Evolutionary conservation across 306 rosid genomes (phyloP).

Genomic region (Dicorynia guianensis): DNA sequence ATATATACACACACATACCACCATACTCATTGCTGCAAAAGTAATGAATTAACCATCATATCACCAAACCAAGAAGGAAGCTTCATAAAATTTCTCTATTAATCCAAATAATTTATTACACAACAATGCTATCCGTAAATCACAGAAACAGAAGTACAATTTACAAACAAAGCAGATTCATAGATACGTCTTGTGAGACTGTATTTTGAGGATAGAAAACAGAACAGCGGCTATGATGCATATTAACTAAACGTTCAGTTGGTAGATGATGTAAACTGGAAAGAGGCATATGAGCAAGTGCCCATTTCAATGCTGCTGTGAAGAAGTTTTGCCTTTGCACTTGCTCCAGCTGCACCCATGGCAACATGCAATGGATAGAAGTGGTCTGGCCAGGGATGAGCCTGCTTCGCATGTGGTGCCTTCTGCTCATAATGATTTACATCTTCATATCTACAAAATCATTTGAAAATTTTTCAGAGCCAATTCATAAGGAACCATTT

Average conservation of each 20-base stretch:
- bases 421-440: conserved; percentile 68
- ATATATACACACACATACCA: too few species aligned
- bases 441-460: conserved; percentile 67
- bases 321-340: conserved; percentile 63
- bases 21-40: background rate
- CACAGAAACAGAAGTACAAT: conserved; percentile 25
- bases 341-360: conserved; percentile 77
- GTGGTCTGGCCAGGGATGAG: conserved; percentile 86
- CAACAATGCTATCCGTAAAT: background rate
- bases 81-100: background rate
- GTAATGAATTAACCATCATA: background rate
- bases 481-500: conserved; percentile 31
- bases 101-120: conserved; percentile 6
- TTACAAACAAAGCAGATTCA: conserved; percentile 28
- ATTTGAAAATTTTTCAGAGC: conserved; percentile 27
- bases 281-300: conserved; percentile 79
- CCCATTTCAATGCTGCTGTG: conserved; percentile 70
- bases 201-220: background rate
- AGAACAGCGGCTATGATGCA: background rate
- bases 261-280: conserved; percentile 59
- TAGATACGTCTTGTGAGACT: background rate
- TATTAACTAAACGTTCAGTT: conserved; percentile 25
- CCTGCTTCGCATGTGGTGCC: conserved; percentile 78
- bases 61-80: conserved; percentile 26
- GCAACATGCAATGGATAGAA: conserved; percentile 85